Evolutionary conservation across 1,284 basidiomycete species (phyloP).

Genomic region (Ceratobasidium sp.): DNA sequence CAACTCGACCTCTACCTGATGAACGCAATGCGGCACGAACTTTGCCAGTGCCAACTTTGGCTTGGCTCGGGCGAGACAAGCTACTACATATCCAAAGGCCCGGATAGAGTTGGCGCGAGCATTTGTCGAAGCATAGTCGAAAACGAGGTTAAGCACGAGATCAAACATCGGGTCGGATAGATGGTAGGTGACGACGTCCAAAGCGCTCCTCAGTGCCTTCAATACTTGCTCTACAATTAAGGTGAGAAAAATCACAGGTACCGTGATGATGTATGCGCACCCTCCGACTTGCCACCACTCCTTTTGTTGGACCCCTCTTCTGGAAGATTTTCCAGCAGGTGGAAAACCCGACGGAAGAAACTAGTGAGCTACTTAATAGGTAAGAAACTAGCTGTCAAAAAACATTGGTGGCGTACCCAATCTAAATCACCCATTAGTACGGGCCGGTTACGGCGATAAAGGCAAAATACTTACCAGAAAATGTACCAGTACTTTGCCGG

Average conservation of each 20-base stretch:
- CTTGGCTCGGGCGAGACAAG: slow-evolving; percentile 85
- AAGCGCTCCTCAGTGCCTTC: slow-evolving; percentile 83
- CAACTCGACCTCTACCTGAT: slow-evolving; percentile 88
- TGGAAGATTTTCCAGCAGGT: slow-evolving; percentile 92
- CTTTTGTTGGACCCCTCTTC: slow-evolving; percentile 80
- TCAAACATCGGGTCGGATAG: slow-evolving; percentile 91
- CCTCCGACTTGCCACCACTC: slow-evolving; percentile 60
- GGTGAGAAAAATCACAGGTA: slow-evolving; percentile 49
- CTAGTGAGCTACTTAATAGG: slow-evolving; percentile 86
- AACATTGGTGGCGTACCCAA: slow-evolving; percentile 6
- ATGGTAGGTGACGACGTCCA: slow-evolving; percentile 88
- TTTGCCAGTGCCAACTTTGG: slow-evolving; percentile 82
- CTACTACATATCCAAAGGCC: slow-evolving; percentile 90
- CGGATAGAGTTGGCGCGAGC: slow-evolving; percentile 89
- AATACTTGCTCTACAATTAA: slow-evolving; percentile 76
- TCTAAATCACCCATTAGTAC: slow-evolving; percentile 38
- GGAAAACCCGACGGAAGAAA: slow-evolving; percentile 87
- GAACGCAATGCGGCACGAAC: slow-evolving; percentile 83
- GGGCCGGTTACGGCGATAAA: slow-evolving; percentile 16
- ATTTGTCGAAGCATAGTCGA: slow-evolving; percentile 88
- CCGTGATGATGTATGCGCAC: slow-evolving; percentile 25
- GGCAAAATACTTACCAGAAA: slow-evolving; percentile 69
- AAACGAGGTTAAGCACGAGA: slow-evolving; percentile 85
- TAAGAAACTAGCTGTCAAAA: not conserved
- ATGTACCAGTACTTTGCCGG: slow-evolving; percentile 81